These are phyloP conservation scores for Ustilago curta DNA, from an alignment of 1,284 basidiomycete species.

Conservation along the genomic window DNA sequence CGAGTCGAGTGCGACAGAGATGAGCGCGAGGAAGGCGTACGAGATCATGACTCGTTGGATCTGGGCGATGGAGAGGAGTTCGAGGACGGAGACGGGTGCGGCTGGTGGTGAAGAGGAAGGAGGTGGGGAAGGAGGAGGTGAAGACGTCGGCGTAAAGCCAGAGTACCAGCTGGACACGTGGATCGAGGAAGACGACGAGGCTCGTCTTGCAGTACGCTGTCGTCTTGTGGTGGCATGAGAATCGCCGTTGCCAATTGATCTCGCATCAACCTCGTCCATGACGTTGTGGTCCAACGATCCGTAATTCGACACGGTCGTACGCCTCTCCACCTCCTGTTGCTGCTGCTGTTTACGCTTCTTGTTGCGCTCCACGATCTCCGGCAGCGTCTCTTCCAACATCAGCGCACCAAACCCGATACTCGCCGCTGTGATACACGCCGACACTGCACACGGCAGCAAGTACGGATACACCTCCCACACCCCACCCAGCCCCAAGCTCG, in stretches of 20 bases:
- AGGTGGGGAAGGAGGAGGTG: slow-evolving; percentile 12
- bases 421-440: slow-evolving; percentile 58
- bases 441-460: slow-evolving; percentile 54
- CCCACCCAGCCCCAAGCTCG: slow-evolving; percentile 17
- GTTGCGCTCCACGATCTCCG: slow-evolving; percentile 39
- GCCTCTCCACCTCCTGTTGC: neutral
- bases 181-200: slow-evolving; percentile 19
- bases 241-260: neutral
- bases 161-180: slow-evolving; percentile 36
- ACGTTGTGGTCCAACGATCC: neutral
- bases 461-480: slow-evolving; percentile 52
- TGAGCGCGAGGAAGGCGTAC: slow-evolving; percentile 49
- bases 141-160: slow-evolving; percentile 35
- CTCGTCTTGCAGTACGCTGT: slow-evolving; percentile 2
- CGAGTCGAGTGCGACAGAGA: slow-evolving; percentile 44
- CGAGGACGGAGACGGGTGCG: slow-evolving; percentile 1
- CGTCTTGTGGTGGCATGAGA: neutral
- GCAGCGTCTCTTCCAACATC: slow-evolving; percentile 67
- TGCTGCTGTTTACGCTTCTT: neutral
- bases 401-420: slow-evolving; percentile 60
- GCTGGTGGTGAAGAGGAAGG: slow-evolving; percentile 6
- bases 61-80: slow-evolving; percentile 42
- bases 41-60: slow-evolving; percentile 60
- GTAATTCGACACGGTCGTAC: neutral
- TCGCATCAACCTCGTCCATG: neutral